These are phyloP conservation scores for Tetracladium marchalianum DNA, from an alignment of 495 filamentous ascomycete genomes.

Conservation along the genomic window DNA sequence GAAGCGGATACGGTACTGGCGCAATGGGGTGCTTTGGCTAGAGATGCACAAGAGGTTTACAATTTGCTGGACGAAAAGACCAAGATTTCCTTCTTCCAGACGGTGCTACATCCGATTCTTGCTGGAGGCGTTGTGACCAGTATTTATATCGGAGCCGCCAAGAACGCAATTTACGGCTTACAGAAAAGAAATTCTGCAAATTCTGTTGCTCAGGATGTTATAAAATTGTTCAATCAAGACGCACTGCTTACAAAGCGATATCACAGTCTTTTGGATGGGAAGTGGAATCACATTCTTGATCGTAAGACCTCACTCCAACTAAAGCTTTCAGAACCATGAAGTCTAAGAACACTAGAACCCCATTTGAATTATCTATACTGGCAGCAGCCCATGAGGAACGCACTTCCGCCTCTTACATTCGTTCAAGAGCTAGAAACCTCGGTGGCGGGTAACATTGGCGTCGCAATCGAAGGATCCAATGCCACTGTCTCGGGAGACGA, in stretches of 20 bases:
- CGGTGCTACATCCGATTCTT: conserved; percentile 56
- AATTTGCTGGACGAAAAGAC: conserved; percentile 34
- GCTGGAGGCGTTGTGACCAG: conserved; percentile 51
- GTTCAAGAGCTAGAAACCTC: conserved; percentile 45
- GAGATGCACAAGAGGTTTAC: conserved; percentile 45
- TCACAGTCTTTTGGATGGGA: conserved; percentile 53
- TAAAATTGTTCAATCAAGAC: conserved; percentile 53
- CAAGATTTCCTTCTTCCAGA: conserved; percentile 57
- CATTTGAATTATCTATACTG: conserved; percentile 46
- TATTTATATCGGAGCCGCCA: conserved; percentile 50
- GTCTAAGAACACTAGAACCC: conserved; percentile 26
- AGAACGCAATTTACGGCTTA: conserved; percentile 51
- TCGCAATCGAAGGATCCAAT: conserved; percentile 55
- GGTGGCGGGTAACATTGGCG: conserved; percentile 52
- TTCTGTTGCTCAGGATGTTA: conserved; percentile 42
- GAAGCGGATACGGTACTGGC: conserved; percentile 55
- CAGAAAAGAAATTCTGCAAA: conserved; percentile 63
- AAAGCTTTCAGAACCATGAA: neutral
- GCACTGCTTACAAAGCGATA: conserved; percentile 49
- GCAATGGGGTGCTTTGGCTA: conserved; percentile 50
- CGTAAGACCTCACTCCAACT: conserved; percentile 24
- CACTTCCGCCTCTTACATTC: conserved; percentile 46
- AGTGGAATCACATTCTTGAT: conserved; percentile 69
- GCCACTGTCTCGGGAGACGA: conserved; percentile 59
- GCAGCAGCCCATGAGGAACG: conserved; percentile 67